Evolutionary conservation across 148 eudicot genomes (phyloP).

Genomic region (Rhododendron ovatum): DNA sequence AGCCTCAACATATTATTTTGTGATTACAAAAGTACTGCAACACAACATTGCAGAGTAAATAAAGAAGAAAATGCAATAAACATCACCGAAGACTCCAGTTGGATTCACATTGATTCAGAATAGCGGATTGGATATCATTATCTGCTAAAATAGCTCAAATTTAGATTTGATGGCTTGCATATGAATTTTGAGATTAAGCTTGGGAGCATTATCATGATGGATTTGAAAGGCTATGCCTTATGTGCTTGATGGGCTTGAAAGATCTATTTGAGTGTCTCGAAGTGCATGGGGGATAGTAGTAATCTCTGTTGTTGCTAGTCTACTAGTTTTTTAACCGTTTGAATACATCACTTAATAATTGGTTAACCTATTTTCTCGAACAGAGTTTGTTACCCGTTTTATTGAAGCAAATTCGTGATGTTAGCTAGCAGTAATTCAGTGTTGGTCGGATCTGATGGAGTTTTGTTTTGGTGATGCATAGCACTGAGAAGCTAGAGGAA

Average conservation of each 20-base stretch:
- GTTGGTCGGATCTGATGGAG: neutral
- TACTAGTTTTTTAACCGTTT: neutral
- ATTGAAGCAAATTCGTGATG: neutral
- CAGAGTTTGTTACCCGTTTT: neutral
- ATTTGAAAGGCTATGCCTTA: neutral
- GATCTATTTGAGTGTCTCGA: neutral
- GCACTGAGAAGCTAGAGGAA: neutral
- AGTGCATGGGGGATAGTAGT: neutral
- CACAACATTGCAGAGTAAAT: neutral
- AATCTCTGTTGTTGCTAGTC: neutral
- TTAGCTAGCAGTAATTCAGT: neutral
- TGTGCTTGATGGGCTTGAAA: neutral
- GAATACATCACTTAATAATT: neutral
- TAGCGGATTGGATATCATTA: neutral
- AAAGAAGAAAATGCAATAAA: neutral
- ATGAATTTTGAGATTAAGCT: neutral
- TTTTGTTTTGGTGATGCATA: neutral
- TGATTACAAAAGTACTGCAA: neutral
- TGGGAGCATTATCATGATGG: neutral
- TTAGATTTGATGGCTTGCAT: neutral
- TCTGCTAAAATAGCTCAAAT: neutral
- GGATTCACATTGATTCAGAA: neutral
- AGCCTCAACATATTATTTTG: neutral
- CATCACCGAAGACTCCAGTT: neutral
- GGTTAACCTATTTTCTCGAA: neutral